Base-by-base conservation (phyloP, 768 basidiomycete species). In the Mrakia frigida region DNA sequence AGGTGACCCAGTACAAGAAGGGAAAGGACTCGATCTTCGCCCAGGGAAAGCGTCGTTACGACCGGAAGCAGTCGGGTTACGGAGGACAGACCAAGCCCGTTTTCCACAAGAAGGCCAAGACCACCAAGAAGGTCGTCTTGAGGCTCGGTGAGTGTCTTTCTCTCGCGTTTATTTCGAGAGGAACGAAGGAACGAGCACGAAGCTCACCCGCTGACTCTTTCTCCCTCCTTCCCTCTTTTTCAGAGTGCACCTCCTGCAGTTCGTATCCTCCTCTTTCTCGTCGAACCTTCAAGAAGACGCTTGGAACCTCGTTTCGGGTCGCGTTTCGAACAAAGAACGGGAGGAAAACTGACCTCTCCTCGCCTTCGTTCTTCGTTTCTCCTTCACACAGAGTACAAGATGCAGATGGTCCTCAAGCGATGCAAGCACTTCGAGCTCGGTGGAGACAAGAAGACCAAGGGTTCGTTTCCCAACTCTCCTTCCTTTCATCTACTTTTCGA, bases 361-460 rank as follows among this genome's bases (percentile, higher is more conserved):
- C 31, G 39, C 56, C 41, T 25, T 63, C 31, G 21, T 33, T 39
- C n/a, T n/a, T n/a, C n/a, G n/a, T n/a, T n/a, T n/a, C n/a, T n/a
- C n/a, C n/a, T n/a, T n/a, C n/a, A n/a, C n/a, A n/a, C 73, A 74
- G 73, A 77, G 76, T 76, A 76, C 80, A 80, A 77, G 79, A 77
- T 76, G 71, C 81, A 83, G 80, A 83, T 98, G 77, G 82, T 92
- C 18, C 88, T 99, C 84, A 99, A 99, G 87, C 94, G 97, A 81
- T 98, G 94, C 95, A 99, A 99, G 86, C 96, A 99, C 88, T 98
- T 99, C 88, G 96, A 98, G 87, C 91, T 98, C 74, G 96, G 97
- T 85, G 97, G 97, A 84, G 97, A 99, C 89, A 99, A 98, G 90
- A 98, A 98, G 91, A 94, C 81, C 94, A 94, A 89, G 93, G 94